Evolutionary conservation across 140 eudicot genomes (phyloP).

Genomic region (Bidens hawaiensis): DNA sequence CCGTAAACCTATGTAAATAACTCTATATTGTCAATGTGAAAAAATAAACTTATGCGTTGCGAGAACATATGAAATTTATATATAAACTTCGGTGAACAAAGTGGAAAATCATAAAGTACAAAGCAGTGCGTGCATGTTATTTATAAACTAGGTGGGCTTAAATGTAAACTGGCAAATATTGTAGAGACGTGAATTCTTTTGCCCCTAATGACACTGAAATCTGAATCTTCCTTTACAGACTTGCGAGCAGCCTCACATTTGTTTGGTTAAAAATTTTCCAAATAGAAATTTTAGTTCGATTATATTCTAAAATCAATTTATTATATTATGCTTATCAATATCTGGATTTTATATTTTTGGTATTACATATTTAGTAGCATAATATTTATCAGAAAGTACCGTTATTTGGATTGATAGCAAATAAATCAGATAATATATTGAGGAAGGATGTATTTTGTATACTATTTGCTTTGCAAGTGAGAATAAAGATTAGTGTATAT

Average conservation of each 20-base stretch:
- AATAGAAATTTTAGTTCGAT: neutral
- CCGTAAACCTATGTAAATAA: neutral
- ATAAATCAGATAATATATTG: too few relatives aligned
- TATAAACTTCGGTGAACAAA: neutral
- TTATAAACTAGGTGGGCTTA: constrained; percentile 1
- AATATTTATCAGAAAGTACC: neutral
- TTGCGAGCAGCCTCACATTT: constrained; percentile 18
- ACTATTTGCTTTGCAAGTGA: too few relatives aligned
- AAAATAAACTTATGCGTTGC: neutral
- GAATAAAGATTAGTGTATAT: too few relatives aligned
- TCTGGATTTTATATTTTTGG: neutral
- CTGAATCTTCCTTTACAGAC: neutral
- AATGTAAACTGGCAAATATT: neutral
- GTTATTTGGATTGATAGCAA: neutral
- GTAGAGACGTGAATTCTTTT: neutral
- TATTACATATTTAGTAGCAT: neutral
- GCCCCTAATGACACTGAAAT: neutral
- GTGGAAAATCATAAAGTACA: neutral
- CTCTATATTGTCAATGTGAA: neutral
- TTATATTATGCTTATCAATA: neutral
- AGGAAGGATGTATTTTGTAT: too few relatives aligned
- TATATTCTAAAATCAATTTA: neutral
- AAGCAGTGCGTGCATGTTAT: neutral
- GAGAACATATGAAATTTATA: neutral
- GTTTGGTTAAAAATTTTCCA: neutral